These are phyloP conservation scores for Pontederia crassipes DNA, from an alignment of 176 grass and related monocot genomes.

Conservation along the genomic window DNA sequence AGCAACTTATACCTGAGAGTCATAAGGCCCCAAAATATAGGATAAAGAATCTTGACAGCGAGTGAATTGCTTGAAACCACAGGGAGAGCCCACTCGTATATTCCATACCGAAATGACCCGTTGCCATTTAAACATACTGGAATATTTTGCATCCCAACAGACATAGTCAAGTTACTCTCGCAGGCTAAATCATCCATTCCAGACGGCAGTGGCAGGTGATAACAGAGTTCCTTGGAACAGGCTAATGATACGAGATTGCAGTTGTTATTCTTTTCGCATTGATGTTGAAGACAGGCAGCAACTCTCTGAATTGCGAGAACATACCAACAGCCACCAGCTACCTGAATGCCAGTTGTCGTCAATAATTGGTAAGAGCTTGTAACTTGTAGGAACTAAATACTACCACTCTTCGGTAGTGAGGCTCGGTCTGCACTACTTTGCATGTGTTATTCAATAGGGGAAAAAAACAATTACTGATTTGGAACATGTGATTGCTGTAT, in stretches of 20 bases:
- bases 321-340: slow-evolving; percentile 91
- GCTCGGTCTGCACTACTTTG: too few relatives aligned
- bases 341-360: slow-evolving; percentile 30
- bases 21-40: slow-evolving; percentile 99
- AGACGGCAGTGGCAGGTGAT: slow-evolving; percentile 27
- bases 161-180: slow-evolving; percentile 26
- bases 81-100: slow-evolving; percentile 76
- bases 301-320: slow-evolving; percentile 94
- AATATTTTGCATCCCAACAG: slow-evolving; percentile 34
- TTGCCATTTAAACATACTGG: slow-evolving; percentile 48
- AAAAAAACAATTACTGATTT: too few relatives aligned
- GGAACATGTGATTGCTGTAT: too few relatives aligned
- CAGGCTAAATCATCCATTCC: slow-evolving; percentile 34
- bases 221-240: slow-evolving; percentile 56
- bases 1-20: slow-evolving; percentile 60
- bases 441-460: too few relatives aligned
- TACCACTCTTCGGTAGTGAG: too few relatives aligned
- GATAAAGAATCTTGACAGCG: slow-evolving; percentile 81
- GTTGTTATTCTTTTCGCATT: slow-evolving; percentile 51
- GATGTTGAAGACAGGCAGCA: slow-evolving; percentile 48
- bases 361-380: background rate
- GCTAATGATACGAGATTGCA: slow-evolving; percentile 54
- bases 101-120: slow-evolving; percentile 60
- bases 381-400: background rate
- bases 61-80: slow-evolving; percentile 90